These are phyloP conservation scores for Scutellaria galericulata DNA, from an alignment of 257 asterid genomes.

Conservation along the genomic window DNA sequence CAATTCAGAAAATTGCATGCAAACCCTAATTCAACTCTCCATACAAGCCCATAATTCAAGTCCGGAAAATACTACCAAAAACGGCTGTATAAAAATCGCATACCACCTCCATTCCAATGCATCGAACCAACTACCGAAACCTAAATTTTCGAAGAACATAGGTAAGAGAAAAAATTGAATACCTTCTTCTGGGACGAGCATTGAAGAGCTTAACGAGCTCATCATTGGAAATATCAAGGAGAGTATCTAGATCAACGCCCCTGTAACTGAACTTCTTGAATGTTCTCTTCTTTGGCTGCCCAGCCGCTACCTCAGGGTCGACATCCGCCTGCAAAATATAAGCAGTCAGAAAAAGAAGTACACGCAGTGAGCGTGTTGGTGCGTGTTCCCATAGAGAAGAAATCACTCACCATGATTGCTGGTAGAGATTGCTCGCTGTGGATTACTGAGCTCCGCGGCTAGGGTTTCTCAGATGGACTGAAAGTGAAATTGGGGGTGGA, in stretches of 20 bases:
- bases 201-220: conserved; percentile 81
- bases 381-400: neutral
- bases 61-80: neutral
- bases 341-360: neutral
- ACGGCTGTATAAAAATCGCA: no score
- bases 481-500: neutral
- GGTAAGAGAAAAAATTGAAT: no score
- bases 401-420: conserved; percentile 36
- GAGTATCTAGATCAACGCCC: conserved; percentile 91
- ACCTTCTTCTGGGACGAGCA: conserved; percentile 87
- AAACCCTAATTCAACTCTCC: neutral
- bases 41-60: neutral
- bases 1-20: no score
- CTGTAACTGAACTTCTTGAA: conserved; percentile 91
- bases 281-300: conserved; percentile 79
- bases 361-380: neutral
- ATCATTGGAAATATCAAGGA: conserved; percentile 85
- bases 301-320: conserved; percentile 62
- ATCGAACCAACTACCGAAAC: neutral
- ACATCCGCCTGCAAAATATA: conserved; percentile 62
- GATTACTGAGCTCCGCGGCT: conserved; percentile 30
- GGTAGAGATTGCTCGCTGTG: neutral
- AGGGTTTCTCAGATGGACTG: conserved; percentile 25
- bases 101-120: no score
- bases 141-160: neutral